Conservation (phyloP, 2,329 filamentous ascomycete genomes). For the Nothomitra cinnamomea region DNA sequence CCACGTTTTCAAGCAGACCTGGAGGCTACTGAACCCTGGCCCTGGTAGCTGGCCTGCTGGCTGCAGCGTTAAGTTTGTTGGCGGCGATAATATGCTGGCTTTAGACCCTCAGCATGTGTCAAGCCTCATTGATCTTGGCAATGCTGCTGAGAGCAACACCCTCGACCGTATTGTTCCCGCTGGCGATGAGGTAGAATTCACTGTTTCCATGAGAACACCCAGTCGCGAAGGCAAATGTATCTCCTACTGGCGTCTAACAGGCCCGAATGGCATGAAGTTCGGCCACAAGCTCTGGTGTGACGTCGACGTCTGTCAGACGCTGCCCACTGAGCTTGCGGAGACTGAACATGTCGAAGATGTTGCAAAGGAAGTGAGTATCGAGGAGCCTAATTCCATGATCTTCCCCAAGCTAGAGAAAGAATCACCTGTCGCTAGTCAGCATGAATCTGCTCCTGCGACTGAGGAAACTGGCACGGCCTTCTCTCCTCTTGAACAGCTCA, state of each 20-base stretch:
- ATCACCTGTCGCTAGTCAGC: constrained; percentile 65
- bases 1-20: constrained; percentile 71
- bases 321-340: not conserved
- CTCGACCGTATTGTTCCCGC: constrained; percentile 51
- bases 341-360: constrained; percentile 2
- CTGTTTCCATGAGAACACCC: constrained; percentile 69
- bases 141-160: constrained; percentile 68
- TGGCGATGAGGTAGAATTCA: constrained; percentile 64
- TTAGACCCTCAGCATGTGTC: constrained; percentile 65
- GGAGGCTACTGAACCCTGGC: constrained; percentile 79
- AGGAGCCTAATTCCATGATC: constrained; percentile 57
- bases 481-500: constrained; percentile 7
- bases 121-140: constrained; percentile 58
- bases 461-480: constrained; percentile 14
- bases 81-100: constrained; percentile 92
- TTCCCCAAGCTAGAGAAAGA: constrained; percentile 95
- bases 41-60: constrained; percentile 68
- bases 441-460: constrained; percentile 35
- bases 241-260: constrained; percentile 92
- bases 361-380: constrained; percentile 9
- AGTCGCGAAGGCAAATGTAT: constrained; percentile 60
- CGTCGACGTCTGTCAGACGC: constrained; percentile 47
- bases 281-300: constrained; percentile 95
- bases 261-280: constrained; percentile 63
- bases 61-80: constrained; percentile 78